Conservation (phyloP, 805 yeast genomes). For the Danielia oregonensis region DNA sequence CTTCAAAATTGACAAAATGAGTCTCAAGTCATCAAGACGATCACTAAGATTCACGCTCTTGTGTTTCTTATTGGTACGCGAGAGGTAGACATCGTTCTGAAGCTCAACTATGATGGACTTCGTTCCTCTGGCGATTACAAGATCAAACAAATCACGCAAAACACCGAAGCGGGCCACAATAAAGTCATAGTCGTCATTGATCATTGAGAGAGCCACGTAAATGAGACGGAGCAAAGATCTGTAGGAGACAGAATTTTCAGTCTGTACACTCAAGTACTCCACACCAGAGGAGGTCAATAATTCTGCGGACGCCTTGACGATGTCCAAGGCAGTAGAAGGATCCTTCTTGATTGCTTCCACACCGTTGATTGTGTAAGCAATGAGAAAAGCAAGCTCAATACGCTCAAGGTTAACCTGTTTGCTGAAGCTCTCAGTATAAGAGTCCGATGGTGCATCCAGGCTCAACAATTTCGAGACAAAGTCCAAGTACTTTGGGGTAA, state of each 20-base stretch:
- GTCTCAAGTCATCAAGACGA: slow-evolving; percentile 60
- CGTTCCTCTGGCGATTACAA: slow-evolving; percentile 65
- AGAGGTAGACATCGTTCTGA: slow-evolving; percentile 50
- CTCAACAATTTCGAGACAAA: slow-evolving; percentile 49
- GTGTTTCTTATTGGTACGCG: slow-evolving; percentile 31
- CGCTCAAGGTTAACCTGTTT: slow-evolving; percentile 54
- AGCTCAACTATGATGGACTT: slow-evolving; percentile 54
- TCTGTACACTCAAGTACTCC: slow-evolving; percentile 41
- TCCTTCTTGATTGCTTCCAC: slow-evolving; percentile 22
- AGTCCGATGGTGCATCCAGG: slow-evolving; percentile 49
- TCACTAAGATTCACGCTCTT: slow-evolving; percentile 36
- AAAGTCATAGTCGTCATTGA: slow-evolving; percentile 36
- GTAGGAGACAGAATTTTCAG: slow-evolving; percentile 32
- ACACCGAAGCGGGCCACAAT: slow-evolving; percentile 48
- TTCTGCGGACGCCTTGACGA: slow-evolving; percentile 41
- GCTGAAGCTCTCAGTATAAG: slow-evolving; percentile 43
- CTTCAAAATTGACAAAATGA: slow-evolving; percentile 63
- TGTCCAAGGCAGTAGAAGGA: slow-evolving; percentile 35
- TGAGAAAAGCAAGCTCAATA: slow-evolving; percentile 61
- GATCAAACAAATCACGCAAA: slow-evolving; percentile 55
- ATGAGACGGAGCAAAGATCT: slow-evolving; percentile 61
- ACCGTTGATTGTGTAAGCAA: slow-evolving; percentile 38
- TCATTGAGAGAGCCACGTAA: slow-evolving; percentile 44
- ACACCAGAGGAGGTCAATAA: slow-evolving; percentile 49
- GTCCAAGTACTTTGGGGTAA: slow-evolving; percentile 18